Evolutionary conservation across 768 basidiomycete species (phyloP), one percentile per base, ranked within the genome.

Genomic region (Neoboletus brunneissimus): DNA sequence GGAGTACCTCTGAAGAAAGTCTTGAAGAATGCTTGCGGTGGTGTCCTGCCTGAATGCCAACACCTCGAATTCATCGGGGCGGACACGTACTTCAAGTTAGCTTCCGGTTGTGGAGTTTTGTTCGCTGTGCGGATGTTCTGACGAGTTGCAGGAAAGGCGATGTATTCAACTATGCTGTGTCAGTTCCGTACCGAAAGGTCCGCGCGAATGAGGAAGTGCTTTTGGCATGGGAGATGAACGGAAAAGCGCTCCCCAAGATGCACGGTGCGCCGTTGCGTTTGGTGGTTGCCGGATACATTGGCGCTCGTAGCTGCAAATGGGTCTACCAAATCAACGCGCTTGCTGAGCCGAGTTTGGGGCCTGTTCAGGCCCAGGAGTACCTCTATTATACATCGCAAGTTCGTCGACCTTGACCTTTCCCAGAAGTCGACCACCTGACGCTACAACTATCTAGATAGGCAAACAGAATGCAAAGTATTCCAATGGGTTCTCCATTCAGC

Each of bases 31-130:
- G 81, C 81, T 1, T 82, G 79, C 57, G 80, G 80, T 3, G 82
- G 81, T 18, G 67, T 81, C 40, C 64, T 70, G 20, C 76, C 78
- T 13, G 77, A 80, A 38, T 78, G 76, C 49, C 58, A 77, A 60
- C 81, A 82, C 62, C 70, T 82, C 59, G 81, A 83, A 64, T 79
- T 82, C 64, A 76, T 82, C 56, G 81, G 81, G 23, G 81, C 80
- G 7, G 81, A 83, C 57, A 82, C 81, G 1, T 82, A 82, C 64
- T 81, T 81, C 73, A 80, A 80, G 81, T 78, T 38, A 38, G 54
- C 41, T 35, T 40, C 37, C 6, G 2, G 20, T 22, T 16, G 4
- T 20, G 12, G 18, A n/a, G 16, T 35, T n/a, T 18, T 15, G 10
- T 8, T 18, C 12, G 16, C 23, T 16, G 16, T 18, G 48, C 15